Percentiles rank a stretch among this genome's conserved stretches.
Conservation (phyloP, 2,329 filamentous ascomycete genomes). For the Nemania sp. region DNA sequence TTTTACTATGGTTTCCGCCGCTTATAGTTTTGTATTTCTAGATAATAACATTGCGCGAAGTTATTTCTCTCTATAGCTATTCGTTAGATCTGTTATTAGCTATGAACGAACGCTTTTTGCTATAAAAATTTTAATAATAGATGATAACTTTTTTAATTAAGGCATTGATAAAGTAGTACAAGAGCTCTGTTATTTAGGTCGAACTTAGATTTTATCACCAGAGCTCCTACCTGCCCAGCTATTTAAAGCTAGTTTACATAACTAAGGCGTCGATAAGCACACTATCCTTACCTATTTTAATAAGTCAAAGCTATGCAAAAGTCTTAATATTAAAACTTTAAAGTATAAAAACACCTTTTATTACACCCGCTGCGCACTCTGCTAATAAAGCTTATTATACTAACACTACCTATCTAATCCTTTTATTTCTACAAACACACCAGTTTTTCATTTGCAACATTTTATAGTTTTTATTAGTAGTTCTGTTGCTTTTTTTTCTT, state of each 20-base stretch:
- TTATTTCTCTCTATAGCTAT: neutral
- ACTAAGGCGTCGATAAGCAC: neutral
- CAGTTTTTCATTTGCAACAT: neutral
- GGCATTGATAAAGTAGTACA: neutral
- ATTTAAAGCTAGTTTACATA: slow-evolving; percentile 1
- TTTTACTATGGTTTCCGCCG: neutral
- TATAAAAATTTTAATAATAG: neutral
- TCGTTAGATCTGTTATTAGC: neutral
- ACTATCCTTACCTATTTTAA: slow-evolving; percentile 9
- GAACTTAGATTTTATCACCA: neutral
- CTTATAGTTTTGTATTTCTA: neutral
- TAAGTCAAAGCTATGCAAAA: slow-evolving; percentile 5
- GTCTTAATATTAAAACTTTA: neutral
- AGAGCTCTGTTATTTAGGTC: slow-evolving; percentile 6
- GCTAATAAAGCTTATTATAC: neutral
- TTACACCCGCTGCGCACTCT: neutral
- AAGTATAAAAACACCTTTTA: slow-evolving; percentile 11
- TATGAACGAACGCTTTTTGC: neutral
- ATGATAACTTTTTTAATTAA: slow-evolving; percentile 4
- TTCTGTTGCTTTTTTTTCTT: neutral
- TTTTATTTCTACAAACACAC: neutral
- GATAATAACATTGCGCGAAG: neutral
- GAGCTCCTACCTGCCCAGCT: neutral
- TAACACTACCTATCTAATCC: neutral
- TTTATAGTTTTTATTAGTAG: neutral